Percentiles rank a stretch among this genome's conserved stretches.
phyloP scores from a whole-genome alignment of 345 rosid species.

The Arabidopsis thaliana region TAIR10.1 NC_003074.8:6950001-6950500 shows the following conservation, averaged over 20 bases:
- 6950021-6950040: constrained; percentile 55
- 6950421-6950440: constrained; percentile 19
- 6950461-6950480: constrained; percentile 76
- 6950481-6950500: constrained; percentile 98
- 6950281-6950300: constrained; percentile 86
- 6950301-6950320: constrained; percentile 79
- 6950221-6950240: constrained; percentile 9
- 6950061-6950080: constrained; percentile 52
- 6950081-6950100: constrained; percentile 80
- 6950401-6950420: constrained; percentile 29
- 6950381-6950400: constrained; percentile 25
- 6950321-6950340: constrained; percentile 71
- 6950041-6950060: constrained; percentile 56
- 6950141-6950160: background rate
- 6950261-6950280: constrained; percentile 89
- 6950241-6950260: constrained; percentile 46
- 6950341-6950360: constrained; percentile 74
- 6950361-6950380: constrained; percentile 59
- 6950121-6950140: constrained; percentile 62
- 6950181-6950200: background rate
- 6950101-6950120: constrained; percentile 66
- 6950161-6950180: background rate
- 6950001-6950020: constrained; percentile 49
- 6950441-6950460: constrained; percentile 68
- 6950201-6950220: constrained; percentile 3